A percentile compares a stretch with the other conserved stretches of the same genome.
Conservation (phyloP, 768 basidiomycete species). For the Inosperma sp. region DNA sequence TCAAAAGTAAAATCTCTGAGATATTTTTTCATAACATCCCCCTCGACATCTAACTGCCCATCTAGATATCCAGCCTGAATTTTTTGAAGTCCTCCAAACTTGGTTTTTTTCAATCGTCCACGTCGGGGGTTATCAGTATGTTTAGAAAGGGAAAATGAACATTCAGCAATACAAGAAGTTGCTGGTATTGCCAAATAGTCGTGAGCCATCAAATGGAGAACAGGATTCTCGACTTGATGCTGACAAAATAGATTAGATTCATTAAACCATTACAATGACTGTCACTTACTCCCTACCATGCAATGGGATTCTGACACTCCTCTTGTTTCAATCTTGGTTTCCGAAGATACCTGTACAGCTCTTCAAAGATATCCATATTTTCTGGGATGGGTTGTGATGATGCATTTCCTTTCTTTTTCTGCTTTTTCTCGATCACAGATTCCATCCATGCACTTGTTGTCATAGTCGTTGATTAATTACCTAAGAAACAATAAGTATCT, state of each 20-base stretch:
- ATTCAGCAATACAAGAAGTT: slow-evolving; percentile 5
- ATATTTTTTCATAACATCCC: background rate
- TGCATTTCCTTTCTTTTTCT: background rate
- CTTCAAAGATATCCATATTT: background rate
- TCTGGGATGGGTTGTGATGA: background rate
- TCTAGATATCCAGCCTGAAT: slow-evolving; percentile 8
- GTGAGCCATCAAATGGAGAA: background rate
- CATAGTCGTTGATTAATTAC: too few relatives aligned
- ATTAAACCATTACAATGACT: background rate
- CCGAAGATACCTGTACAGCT: background rate
- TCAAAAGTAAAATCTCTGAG: background rate
- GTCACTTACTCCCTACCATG: slow-evolving; percentile 1
- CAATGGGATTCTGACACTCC: background rate
- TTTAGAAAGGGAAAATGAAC: slow-evolving; percentile 11
- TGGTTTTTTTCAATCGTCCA: background rate
- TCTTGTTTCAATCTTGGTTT: background rate
- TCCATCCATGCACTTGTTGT: background rate
- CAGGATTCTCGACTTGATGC: background rate
- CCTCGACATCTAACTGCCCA: slow-evolving; percentile 3
- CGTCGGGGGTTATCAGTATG: slow-evolving; percentile 11
- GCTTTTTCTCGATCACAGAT: background rate
- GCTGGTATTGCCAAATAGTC: slow-evolving; percentile 8
- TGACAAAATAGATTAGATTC: background rate
- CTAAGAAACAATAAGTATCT: background rate
- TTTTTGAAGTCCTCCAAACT: slow-evolving; percentile 9